Percentiles rank a stretch among this genome's conserved stretches.
Evolutionary conservation across 768 basidiomycete species (phyloP).

Genomic region (Mycena rosella): DNA sequence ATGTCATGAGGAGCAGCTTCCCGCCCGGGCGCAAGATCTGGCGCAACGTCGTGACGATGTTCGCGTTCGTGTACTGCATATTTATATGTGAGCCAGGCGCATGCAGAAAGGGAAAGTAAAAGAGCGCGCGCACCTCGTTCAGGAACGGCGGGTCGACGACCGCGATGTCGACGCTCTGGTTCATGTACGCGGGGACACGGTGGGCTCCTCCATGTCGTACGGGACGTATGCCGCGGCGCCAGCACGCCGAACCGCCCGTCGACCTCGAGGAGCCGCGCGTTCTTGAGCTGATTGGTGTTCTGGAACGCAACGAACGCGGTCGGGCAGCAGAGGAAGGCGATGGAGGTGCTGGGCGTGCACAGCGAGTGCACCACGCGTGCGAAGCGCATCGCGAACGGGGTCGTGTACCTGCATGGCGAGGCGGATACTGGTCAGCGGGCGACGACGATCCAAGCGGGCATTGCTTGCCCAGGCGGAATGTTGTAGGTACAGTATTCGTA

Average conservation of each 20-base stretch:
- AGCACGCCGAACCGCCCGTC: conserved; percentile 59
- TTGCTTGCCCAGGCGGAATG: conserved; percentile 8
- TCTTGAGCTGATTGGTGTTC: conserved; percentile 49
- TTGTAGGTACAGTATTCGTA: neutral
- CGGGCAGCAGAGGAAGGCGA: conserved; percentile 62
- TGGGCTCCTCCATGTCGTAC: conserved; percentile 61
- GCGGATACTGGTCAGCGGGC: conserved; percentile 14
- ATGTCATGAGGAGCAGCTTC: conserved; percentile 56
- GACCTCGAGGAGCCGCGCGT: conserved; percentile 55
- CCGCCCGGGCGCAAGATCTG: conserved; percentile 56
- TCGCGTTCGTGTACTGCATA: conserved; percentile 53
- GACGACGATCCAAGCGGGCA: neutral
- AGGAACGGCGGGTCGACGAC: conserved; percentile 62
- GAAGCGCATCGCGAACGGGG: conserved; percentile 54
- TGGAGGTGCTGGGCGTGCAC: conserved; percentile 47
- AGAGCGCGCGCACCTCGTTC: conserved; percentile 52
- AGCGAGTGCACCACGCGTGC: conserved; percentile 49
- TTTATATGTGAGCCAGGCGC: neutral
- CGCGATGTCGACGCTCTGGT: conserved; percentile 51
- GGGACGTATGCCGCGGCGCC: conserved; percentile 52
- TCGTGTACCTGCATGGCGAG: conserved; percentile 54
- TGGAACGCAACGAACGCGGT: conserved; percentile 64
- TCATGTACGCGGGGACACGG: conserved; percentile 50
- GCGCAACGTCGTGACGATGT: conserved; percentile 52
- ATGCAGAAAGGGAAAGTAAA: neutral